Evolutionary conservation across 2,329 filamentous ascomycete genomes (phyloP), one percentile per base, ranked within the genome.

Genomic region (Alternaria consortialis): DNA sequence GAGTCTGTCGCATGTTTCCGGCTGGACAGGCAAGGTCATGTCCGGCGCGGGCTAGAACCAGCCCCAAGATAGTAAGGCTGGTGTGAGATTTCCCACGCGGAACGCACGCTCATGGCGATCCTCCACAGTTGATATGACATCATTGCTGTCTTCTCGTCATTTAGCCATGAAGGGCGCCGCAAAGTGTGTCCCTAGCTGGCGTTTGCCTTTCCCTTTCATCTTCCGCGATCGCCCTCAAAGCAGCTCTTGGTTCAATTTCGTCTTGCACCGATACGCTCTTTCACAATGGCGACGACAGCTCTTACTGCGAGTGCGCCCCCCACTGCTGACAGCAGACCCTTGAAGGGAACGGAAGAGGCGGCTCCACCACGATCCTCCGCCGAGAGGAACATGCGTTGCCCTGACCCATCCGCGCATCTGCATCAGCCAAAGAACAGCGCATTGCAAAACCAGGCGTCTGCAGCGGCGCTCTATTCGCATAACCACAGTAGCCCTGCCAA

Each of bases 401-500:
- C 83, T 56, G 83, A 84, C 69, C 82, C 83, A 39, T 80, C 81
- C 31, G 80, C 74, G 60, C 76, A 82, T 63, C 64, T 23, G 29
- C 46, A 69, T 32, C 70, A 42, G 20, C 25, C 72, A 68, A 76
- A 75, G 66, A 66, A 67, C 61, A 72, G 67, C 53, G 73, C 74
- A 46, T 73, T 84, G 23, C 81, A 83, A 61, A 79, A 82, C 52
- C 80, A 82, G 64, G 88, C 88, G 66, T 87, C 87, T n/a, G 84
- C 83, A 11, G 86, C 88, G 61, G 88, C 88, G 6, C 77, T 90
- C 13, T 86, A 86, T 73, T 85, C 81, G 50, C 85, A 83, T 13
- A 80, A 83, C 47, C 71, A 74, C 27, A 69, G 70, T 12, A 69
- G 66, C 69, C 54, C 74, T 59, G 55, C 46, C 57, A 72, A 59